These are phyloP conservation scores for Sherardia arvensis DNA, from an alignment of 257 asterid species.

Conservation along the genomic window DNA sequence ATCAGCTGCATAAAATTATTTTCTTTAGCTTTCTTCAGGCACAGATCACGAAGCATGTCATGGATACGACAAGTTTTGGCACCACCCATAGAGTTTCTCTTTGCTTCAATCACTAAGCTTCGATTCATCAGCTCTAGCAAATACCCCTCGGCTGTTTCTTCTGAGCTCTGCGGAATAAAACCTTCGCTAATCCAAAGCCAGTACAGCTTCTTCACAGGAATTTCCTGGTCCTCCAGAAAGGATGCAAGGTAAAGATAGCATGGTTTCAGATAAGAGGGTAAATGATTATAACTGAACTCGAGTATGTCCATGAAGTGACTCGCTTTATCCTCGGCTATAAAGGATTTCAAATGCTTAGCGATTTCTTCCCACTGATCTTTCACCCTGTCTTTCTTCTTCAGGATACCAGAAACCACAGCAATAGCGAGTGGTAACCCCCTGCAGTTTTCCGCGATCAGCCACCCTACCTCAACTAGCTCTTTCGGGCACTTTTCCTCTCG, in stretches of 20 bases:
- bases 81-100: not conserved
- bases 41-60: not conserved
- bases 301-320: not conserved
- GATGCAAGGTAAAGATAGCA: slow-evolving; percentile 11
- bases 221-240: not conserved
- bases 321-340: not conserved
- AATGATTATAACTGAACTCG: not conserved
- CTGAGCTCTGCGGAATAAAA: not conserved
- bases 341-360: not conserved
- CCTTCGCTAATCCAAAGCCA: not conserved
- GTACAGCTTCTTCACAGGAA: not conserved
- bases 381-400: not conserved
- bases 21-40: not conserved
- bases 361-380: not conserved
- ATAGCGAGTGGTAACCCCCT: slow-evolving; percentile 3
- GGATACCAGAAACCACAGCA: not conserved
- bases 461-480: not conserved
- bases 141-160: not conserved
- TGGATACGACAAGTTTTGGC: not conserved
- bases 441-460: not conserved
- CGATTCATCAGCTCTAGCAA: not conserved
- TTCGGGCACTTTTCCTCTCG: not conserved
- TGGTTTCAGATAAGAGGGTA: not conserved
- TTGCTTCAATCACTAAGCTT: not conserved
- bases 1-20: not conserved